Evolutionary conservation across 345 rosid genomes (phyloP), one percentile per base, ranked within the genome.

Genomic region (Cardiospermum halicacabum): DNA sequence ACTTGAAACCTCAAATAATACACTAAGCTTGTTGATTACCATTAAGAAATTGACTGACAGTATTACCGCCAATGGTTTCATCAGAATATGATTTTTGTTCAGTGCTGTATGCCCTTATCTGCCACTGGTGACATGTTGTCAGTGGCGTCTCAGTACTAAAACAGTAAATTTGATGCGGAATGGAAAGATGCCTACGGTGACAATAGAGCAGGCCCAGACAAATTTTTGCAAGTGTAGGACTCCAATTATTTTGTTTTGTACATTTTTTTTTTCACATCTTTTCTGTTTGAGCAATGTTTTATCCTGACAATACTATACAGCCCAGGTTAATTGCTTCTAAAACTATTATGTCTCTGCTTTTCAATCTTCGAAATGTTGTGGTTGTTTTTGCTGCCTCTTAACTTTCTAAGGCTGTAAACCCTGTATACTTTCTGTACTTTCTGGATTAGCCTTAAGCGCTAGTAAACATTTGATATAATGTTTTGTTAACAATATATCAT

Each of bases 101-200:
- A 94, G 99, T 81, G 99, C 97, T 65, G 80, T 89, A 19, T 94
- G 96, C 71, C 99, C 99, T 48, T 85, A 89, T 74, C 75, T 94
- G 88, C 97, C 97, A 64, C 56, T 94, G 66, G 99, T 91, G 79
- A 91, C 99, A 53, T 89, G 91, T 58, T 89, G 99, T 16, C 99
- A 94, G 63, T 94, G 99, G 99, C 96, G 99, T 8, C 60, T 94
- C 80, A 94, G 97, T 79, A 78, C 36, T 69, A 94, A 87, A 80
- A 94, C 99, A 12, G 97, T 94, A 25, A 80, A 90, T 72, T 64
- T 94, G 70, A 94, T 94, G 99, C 80, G 96, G 25, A 91, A 85
- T 37, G 97, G 99, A 5, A 94, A 94, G 79, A 94, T 94, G 76
- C 97, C 99, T 37, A 89, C 99, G 60, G 97, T 94, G 57, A 94